A percentile compares a stretch with the other conserved stretches of the same genome.
Conservation (phyloP, 768 basidiomycete species). For the Boletus subparvulus region DNA sequence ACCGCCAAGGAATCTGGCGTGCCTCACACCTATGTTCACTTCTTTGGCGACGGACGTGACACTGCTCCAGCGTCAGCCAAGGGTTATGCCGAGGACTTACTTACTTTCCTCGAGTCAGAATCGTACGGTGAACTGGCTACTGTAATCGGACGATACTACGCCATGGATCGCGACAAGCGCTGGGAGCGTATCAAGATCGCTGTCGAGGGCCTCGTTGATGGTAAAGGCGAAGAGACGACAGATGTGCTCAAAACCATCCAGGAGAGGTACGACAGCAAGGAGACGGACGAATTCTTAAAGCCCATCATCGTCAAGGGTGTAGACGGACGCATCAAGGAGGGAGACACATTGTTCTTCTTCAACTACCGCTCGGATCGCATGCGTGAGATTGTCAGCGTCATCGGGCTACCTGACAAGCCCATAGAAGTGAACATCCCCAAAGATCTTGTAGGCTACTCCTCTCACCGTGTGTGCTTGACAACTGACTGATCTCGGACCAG, state of each 20-base stretch:
- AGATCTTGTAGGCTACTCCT: conserved; percentile 56
- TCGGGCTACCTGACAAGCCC: conserved; percentile 81
- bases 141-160: conserved; percentile 89
- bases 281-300: conserved; percentile 95
- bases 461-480: neutral
- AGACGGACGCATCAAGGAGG: conserved; percentile 78
- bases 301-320: conserved; percentile 86
- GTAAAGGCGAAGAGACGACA: conserved; percentile 55
- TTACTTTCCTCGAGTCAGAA: conserved; percentile 75
- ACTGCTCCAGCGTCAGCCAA: conserved; percentile 85
- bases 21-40: conserved; percentile 87
- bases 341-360: conserved; percentile 92
- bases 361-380: conserved; percentile 97
- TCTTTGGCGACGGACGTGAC: conserved; percentile 93
- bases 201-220: conserved; percentile 78
- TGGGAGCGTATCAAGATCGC: conserved; percentile 95
- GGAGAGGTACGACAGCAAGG: conserved; percentile 75
- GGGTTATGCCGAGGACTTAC: conserved; percentile 73
- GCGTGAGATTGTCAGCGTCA: conserved; percentile 83
- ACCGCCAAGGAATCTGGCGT: conserved; percentile 85
- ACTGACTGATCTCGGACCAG: conserved; percentile 34
- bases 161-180: conserved; percentile 95
- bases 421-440: conserved; percentile 81
- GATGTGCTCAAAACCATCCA: conserved; percentile 66
- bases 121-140: conserved; percentile 81